Evolutionary conservation across 208 protist genomes (phyloP), one percentile per base, ranked within the genome.

Genomic region (Kentomonas sorsogonicus): DNA sequence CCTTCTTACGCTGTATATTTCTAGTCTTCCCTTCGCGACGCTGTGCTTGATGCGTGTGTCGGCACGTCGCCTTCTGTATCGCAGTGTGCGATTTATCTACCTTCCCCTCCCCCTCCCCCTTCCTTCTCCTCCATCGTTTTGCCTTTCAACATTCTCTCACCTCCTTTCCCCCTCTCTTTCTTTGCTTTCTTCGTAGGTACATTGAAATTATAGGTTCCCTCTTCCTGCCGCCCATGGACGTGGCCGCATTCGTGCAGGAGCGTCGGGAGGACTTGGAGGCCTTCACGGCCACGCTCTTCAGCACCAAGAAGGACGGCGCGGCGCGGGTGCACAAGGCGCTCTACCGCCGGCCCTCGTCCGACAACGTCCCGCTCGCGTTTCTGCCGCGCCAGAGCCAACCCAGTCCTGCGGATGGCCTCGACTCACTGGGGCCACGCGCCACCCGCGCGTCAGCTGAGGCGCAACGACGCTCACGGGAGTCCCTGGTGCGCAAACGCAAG

Each of bases 311-410:
- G n/a, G n/a, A n/a, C n/a, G n/a, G n/a, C n/a, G n/a, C n/a, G n/a
- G n/a, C n/a, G n/a, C n/a, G n/a, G n/a, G n/a, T n/a, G n/a, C n/a
- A n/a, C n/a, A 48, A 48, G 23, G 46, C 63, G 10, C 23, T 63
- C 6, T 85, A 91, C 45, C 84, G 84, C 36, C 80, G 84, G 22
- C 84, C 84, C 1, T 70, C 84, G 10, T 88, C 84, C 0, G 59
- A 70, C 7, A 91, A 91, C 48, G 55, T 82, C 3, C 84, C 80
- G 0, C 47, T 88, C 0, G 76, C 69, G n/a, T 67, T 61, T 27
- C 69, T 83, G 44, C 16, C 75, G 52, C 71, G 59, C 13, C 56
- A 72, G 47, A 66, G 54, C 6, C 74, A 73, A 5, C 1, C 29
- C 51, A 22, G 54, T n/a, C n/a, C n/a, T n/a, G n/a, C n/a, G n/a